Base-by-base conservation (phyloP, 225 moss, liverwort and hornwort genomes). In the Climacium dendroides region DNA sequence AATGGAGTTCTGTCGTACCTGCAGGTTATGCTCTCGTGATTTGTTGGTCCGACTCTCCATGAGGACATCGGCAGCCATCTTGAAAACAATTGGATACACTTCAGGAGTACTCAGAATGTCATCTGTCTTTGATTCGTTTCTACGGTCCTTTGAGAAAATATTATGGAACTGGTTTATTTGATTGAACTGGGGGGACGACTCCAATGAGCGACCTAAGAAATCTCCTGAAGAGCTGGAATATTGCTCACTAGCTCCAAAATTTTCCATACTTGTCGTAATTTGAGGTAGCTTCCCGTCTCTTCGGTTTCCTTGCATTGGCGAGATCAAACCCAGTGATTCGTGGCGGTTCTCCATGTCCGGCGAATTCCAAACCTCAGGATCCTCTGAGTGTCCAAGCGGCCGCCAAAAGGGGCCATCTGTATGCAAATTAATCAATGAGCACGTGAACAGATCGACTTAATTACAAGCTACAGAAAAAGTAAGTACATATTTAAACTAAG, bases 341-440 rank as follows among this genome's bases (percentile, higher is more conserved):
- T 67, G 89, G 48, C 65, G 64, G 34, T 81, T 82, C 29, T 82
- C 87, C 82, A 82, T 65, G 15, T 64, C 78, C 78, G 79, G 89
- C 54, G 86, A 86, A 75, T 86, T 79, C 88, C 89, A 87, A 37
- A 82, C 53, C 53, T 86, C 86, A 9, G 88, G 70, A 67, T 90
- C 90, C 29, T 88, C 84, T 74, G 87, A 79, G 70, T 78, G 82
- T 22, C 39, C 89, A 61, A 24, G 53, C 30, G 83, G 58, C 13
- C 87, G 87, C 89, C 91, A 90, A n/a, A 89, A 86, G 65, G 80
- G 30, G 52, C 71, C 74, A 54, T 91, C 92, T 92, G 79, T 29
- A 84, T 41, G 47, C 61, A 72, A 25, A 39, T 11, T 25, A 59
- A 25, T 34, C 63, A 35, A 41, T 58, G 29, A 78, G 58, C 58